Evolutionary conservation across 2,329 filamentous ascomycete genomes (phyloP).

Genomic region (Claviceps citrina): DNA sequence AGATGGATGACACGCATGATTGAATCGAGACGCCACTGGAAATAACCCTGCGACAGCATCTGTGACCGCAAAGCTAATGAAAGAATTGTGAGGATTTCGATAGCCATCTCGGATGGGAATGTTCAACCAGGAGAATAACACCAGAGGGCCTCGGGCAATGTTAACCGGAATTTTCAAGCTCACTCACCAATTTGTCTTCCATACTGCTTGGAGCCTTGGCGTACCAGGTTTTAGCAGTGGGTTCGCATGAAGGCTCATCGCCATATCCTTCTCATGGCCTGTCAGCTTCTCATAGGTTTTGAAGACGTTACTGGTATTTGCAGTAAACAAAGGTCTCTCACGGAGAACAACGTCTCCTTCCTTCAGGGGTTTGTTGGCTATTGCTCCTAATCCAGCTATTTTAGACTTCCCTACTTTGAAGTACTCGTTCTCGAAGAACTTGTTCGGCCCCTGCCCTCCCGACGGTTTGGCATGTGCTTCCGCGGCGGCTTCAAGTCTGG

Average conservation of each 20-base stretch:
- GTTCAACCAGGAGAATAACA: neutral
- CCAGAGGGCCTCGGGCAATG: neutral
- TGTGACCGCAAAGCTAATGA: slow-evolving; percentile 13
- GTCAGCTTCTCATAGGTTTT: slow-evolving; percentile 22
- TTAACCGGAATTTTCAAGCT: neutral
- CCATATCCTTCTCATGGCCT: slow-evolving; percentile 16
- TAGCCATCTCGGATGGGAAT: neutral
- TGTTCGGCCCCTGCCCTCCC: no score
- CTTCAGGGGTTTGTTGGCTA: slow-evolving; percentile 25
- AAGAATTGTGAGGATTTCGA: neutral
- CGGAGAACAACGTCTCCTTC: slow-evolving; percentile 26
- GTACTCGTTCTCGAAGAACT: slow-evolving; percentile 21
- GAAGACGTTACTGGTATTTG: slow-evolving; percentile 15
- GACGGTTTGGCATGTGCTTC: no score
- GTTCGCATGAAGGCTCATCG: slow-evolving; percentile 24
- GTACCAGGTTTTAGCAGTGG: slow-evolving; percentile 14
- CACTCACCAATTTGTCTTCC: slow-evolving; percentile 32
- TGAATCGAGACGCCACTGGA: slow-evolving; percentile 38
- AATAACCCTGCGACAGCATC: slow-evolving; percentile 26
- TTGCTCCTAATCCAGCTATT: slow-evolving; percentile 22
- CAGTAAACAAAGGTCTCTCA: slow-evolving; percentile 28
- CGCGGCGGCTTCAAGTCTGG: neutral
- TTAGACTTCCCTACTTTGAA: slow-evolving; percentile 25
- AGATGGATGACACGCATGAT: slow-evolving; percentile 35
- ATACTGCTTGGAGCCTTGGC: slow-evolving; percentile 22